A percentile compares a stretch with the other conserved stretches of the same genome.
Conservation (phyloP, 2,329 filamentous ascomycete species). For the Alternaria solani region DNA sequence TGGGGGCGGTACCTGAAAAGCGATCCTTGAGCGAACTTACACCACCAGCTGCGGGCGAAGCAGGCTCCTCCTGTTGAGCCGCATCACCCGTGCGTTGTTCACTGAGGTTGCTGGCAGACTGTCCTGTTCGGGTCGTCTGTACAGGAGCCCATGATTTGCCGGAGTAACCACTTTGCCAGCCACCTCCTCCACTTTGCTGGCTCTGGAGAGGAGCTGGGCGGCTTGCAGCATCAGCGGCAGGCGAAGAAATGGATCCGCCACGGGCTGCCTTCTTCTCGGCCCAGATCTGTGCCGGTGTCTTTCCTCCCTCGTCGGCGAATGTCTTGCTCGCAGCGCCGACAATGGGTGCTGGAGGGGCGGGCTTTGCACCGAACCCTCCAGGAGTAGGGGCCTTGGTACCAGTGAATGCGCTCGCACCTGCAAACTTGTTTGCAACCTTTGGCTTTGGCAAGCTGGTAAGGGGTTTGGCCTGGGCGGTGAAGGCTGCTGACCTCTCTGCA, state of each 20-base stretch:
- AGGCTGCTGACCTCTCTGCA: conserved; percentile 78
- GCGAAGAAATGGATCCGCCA: conserved; percentile 62
- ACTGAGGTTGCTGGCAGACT: conserved; percentile 63
- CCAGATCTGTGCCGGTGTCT: conserved; percentile 96
- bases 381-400: conserved; percentile 92
- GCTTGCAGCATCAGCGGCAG: conserved; percentile 36
- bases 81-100: conserved; percentile 71
- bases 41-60: conserved; percentile 65
- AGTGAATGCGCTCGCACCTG: conserved; percentile 73
- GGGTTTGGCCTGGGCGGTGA: conserved; percentile 74
- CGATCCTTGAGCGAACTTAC: conserved; percentile 80
- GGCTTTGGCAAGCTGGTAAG: conserved; percentile 91
- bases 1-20: conserved; percentile 77
- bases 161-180: conserved; percentile 91
- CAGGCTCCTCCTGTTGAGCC: conserved; percentile 58
- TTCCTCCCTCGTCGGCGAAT: conserved; percentile 93
- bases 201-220: conserved; percentile 49
- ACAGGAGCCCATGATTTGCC: conserved; percentile 92
- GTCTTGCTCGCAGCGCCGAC: conserved; percentile 86
- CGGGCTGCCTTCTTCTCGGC: conserved; percentile 94
- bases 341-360: conserved; percentile 67
- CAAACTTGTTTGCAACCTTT: conserved; percentile 91
- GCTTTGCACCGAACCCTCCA: conserved; percentile 69
- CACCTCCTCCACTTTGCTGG: conserved; percentile 75
- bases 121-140: conserved; percentile 75